phyloP scores from a whole-genome alignment of 192 early-diverging fungal species.

The Nowakowskiella sp. region DNA sequence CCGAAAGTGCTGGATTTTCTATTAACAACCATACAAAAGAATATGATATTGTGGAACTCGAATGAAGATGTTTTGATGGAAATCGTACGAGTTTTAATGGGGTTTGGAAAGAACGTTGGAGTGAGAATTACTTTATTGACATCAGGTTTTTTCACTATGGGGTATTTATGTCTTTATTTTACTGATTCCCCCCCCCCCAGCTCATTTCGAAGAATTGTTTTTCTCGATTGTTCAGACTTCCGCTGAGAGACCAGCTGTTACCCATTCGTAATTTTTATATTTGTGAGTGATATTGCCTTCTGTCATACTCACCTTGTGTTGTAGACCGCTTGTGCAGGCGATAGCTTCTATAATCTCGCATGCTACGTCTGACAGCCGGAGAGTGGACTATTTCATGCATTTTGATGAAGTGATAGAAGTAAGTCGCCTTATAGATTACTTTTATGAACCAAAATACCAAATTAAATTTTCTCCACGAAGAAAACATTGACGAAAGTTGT shows the following conservation, averaged over 20 bases:
- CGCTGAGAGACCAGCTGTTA: background rate
- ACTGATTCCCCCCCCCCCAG: background rate
- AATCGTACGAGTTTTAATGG: slow-evolving; percentile 18
- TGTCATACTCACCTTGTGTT: no score
- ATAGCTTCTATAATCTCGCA: no score
- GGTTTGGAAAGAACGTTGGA: background rate
- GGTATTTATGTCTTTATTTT: background rate
- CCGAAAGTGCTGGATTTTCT: slow-evolving; percentile 51
- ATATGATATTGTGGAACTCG: slow-evolving; percentile 61
- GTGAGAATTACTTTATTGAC: no score
- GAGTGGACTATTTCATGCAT: no score
- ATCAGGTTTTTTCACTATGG: no score
- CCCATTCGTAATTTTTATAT: no score
- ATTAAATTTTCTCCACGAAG: slow-evolving; percentile 6
- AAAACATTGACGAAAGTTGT: slow-evolving; percentile 47
- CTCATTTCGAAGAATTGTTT: slow-evolving; percentile 12
- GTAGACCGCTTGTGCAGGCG: no score
- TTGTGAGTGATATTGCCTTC: no score
- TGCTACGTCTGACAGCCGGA: no score
- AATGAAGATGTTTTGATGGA: slow-evolving; percentile 60
- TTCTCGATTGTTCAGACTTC: slow-evolving; percentile 9
- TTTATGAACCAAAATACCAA: slow-evolving; percentile 6
- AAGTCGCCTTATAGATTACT: no score
- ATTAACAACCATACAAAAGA: slow-evolving; percentile 46
- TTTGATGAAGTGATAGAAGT: no score